These are phyloP conservation scores for Fusarium graminum DNA, from an alignment of 2,329 filamentous ascomycete species.

Conservation along the genomic window DNA sequence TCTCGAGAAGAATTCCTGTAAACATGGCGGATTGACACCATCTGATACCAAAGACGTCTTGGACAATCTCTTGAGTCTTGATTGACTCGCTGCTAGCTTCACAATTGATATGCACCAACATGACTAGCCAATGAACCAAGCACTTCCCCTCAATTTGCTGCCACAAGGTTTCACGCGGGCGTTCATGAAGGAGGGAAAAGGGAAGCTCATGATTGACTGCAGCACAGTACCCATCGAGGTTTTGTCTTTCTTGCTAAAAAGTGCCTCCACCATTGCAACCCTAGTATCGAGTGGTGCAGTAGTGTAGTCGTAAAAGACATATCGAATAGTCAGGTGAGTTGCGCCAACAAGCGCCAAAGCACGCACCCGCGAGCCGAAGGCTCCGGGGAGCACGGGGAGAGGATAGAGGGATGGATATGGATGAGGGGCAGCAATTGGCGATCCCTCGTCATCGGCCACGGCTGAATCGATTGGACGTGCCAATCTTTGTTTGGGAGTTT, in stretches of 20 bases:
- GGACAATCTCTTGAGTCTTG: slow-evolving; percentile 14
- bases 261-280: slow-evolving; percentile 17
- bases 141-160: slow-evolving; percentile 44
- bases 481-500: slow-evolving; percentile 27
- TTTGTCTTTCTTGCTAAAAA: slow-evolving; percentile 9
- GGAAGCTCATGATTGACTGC: slow-evolving; percentile 25
- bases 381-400: slow-evolving; percentile 38
- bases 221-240: slow-evolving; percentile 10
- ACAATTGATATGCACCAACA: background rate
- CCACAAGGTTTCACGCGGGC: slow-evolving; percentile 48
- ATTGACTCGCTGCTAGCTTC: slow-evolving; percentile 25
- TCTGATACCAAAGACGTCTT: slow-evolving; percentile 37
- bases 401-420: background rate
- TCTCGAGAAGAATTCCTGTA: slow-evolving; percentile 10
- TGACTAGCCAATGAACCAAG: slow-evolving; percentile 33
- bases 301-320: slow-evolving; percentile 17
- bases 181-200: slow-evolving; percentile 14
- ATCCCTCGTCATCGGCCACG: slow-evolving; percentile 46
- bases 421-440: slow-evolving; percentile 41
- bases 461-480: slow-evolving; percentile 23
- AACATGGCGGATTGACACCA: slow-evolving; percentile 35
- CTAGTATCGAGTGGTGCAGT: background rate
- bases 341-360: slow-evolving; percentile 39
- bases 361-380: slow-evolving; percentile 46
- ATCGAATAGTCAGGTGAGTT: slow-evolving; percentile 47